phyloP scores from a whole-genome alignment of 495 filamentous ascomycete species.

The Daldinia caldariorum region DNA sequence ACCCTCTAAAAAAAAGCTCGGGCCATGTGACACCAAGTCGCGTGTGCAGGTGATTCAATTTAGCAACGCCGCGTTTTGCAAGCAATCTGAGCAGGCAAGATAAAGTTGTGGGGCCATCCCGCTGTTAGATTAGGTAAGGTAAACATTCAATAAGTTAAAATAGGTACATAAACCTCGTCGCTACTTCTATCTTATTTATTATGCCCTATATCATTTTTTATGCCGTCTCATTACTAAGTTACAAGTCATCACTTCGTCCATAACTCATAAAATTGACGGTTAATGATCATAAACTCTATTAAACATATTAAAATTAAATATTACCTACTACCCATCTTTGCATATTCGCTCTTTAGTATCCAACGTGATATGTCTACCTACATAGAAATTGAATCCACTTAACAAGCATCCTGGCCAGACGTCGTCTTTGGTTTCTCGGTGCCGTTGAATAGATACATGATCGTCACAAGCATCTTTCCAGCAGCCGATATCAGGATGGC shows the following conservation, averaged over 20 bases:
- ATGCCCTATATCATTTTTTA: too few species aligned
- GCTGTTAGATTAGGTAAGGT: too few species aligned
- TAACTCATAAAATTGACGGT: too few species aligned
- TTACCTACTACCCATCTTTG: background rate
- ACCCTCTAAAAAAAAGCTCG: slow-evolving; percentile 36
- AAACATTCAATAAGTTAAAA: too few species aligned
- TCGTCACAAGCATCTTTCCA: slow-evolving; percentile 57
- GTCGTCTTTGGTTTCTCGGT: slow-evolving; percentile 48
- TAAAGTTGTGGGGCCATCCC: background rate
- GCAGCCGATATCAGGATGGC: slow-evolving; percentile 55
- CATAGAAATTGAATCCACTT: slow-evolving; percentile 12
- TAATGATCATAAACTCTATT: background rate
- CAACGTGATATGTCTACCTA: background rate
- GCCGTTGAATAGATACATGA: slow-evolving; percentile 57
- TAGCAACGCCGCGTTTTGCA: slow-evolving; percentile 9
- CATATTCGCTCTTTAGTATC: background rate
- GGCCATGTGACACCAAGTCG: slow-evolving; percentile 28
- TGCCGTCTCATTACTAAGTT: too few species aligned
- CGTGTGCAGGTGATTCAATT: slow-evolving; percentile 36
- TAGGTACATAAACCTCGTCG: too few species aligned
- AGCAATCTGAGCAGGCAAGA: background rate
- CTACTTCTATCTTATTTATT: too few species aligned
- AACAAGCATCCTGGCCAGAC: slow-evolving; percentile 34
- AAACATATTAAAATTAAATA: background rate
- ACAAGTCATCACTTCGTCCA: too few species aligned